Base-by-base conservation (phyloP, 805 yeast genomes). In the Starmera dryadoides region DNA sequence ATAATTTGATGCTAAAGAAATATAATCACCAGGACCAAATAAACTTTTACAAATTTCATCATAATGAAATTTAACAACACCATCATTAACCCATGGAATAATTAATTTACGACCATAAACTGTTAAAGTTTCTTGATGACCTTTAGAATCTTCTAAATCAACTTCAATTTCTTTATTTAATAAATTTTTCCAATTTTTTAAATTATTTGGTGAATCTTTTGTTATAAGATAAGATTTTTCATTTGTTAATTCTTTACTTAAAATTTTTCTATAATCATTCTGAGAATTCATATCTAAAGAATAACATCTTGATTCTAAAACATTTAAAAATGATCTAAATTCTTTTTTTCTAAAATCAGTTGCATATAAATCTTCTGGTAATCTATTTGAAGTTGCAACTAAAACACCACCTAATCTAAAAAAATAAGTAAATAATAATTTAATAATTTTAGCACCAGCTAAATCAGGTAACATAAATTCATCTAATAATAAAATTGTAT, bases 391-490 rank as follows among this genome's bases (percentile, higher is more conserved):
- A 2, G 87, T 82, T 3, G 88, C 86, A 18, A 82, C 81, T 33
- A 82, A 57, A 0, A 82, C 85, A 4, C 89, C 89, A 3, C 89
- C 89, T 11, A 82, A 55, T 48, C 77, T 80, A 64, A 82, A 81
- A 59, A 75, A 82, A 53, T 75, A 79, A 0, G 82, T 77, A 58
- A 82, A 79, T 36, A 82, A 57, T 12, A 79, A 66, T 54, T 78
- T 76, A 41, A 82, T 62, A 29, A 82, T 78, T 49, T 79, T 81
- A 1, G 86, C 88, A 18, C 84, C 72, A 0, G 87, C 85, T 29
- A 83, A 68, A 52, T 82, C 89, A 0, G 89, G 89, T 23, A 82
- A 53, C 83, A 81, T 79, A 59, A 82, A 82, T 55, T 83, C 89
- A 54, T 82, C 89, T 31, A 82, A 58, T 56, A 81, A 64, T 42